phyloP scores from a whole-genome alignment of 2,329 filamentous ascomycete species.

The Xylariales sp. region DNA sequence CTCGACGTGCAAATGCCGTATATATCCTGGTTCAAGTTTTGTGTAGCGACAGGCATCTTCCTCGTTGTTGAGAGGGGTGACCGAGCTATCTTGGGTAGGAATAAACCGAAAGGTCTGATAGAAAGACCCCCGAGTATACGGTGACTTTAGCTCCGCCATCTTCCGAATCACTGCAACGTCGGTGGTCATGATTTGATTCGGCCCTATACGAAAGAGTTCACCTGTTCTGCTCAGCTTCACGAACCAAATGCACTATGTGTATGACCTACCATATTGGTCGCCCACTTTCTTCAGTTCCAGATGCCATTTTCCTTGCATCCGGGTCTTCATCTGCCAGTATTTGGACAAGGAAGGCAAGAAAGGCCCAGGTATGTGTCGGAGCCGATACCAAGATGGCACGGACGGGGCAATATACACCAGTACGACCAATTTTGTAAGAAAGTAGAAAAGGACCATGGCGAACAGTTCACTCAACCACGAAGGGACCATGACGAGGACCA shows the following conservation, averaged over 20 bases:
- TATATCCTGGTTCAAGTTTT: neutral
- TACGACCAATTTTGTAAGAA: too few species aligned
- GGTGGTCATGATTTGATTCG: neutral
- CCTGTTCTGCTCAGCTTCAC: neutral
- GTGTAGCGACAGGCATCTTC: neutral
- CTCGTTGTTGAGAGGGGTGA: neutral
- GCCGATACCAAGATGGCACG: neutral
- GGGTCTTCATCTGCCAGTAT: neutral
- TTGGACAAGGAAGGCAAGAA: neutral
- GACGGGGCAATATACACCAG: too few species aligned
- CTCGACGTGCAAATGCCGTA: neutral
- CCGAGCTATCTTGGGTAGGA: neutral
- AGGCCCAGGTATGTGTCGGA: neutral
- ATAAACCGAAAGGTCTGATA: neutral
- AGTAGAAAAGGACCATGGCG: too few species aligned
- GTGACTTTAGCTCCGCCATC: neutral
- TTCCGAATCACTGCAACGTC: neutral
- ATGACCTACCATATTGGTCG: neutral
- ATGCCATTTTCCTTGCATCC: neutral
- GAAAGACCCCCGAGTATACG: neutral
- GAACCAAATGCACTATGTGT: neutral
- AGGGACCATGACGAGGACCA: too few species aligned
- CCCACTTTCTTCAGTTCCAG: neutral
- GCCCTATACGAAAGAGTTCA: neutral
- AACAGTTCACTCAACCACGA: too few species aligned